Base-by-base conservation (phyloP, 495 filamentous ascomycete species). In the Penicillium atrosanguineum region DNA sequence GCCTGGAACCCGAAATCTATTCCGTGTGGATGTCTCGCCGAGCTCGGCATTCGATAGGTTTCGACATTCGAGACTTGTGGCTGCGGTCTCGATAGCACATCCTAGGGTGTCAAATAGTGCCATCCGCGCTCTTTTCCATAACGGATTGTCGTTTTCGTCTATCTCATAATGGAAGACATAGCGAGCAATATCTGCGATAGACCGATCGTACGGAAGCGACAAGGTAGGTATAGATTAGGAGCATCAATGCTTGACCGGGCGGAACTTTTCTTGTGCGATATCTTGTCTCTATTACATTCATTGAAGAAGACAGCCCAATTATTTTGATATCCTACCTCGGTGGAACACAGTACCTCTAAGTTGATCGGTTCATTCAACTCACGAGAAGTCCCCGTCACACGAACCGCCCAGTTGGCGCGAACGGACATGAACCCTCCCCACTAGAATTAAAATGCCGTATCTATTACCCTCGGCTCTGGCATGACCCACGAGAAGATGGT, bases 1-100 rank as follows among this genome's bases (percentile, higher is more conserved):
- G 0, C 76, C 76, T 1, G 76, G 76, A 0, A 79, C 48, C 20
- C 57, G 60, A 56, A 77, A 78, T n/a, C 76, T 75, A 51, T 65
- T 45, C 18, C 63, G 63, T 1, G 67, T 59, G 4, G 34, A 42
- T 1, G 63, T 63, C 1, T 59, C 62, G 15, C 57, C 56, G 3
- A 70, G 47, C 6, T 62, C 15, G 0, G 70, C 70, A 1, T 63
- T 61, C 23, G 77, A 39, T 2, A 77, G 43, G 9, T 21, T 34
- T 31, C 53, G 48, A 8, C 51, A 59, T 38, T 73, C 70, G 1
- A 19, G n/a, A 44, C 60, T 69, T 6, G 55, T 57, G 18, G 54
- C 46, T 12, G 67, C 50, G 15, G 62, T 69, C 38, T 76, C 70
- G 14, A 74, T 68, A 12, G 72, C 72, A 29, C 69, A 71, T n/a